Percentiles rank a stretch among this genome's conserved stretches.
phyloP scores from a whole-genome alignment of 129 eudicot genomes.

The Dittrichia graveolens region DNA sequence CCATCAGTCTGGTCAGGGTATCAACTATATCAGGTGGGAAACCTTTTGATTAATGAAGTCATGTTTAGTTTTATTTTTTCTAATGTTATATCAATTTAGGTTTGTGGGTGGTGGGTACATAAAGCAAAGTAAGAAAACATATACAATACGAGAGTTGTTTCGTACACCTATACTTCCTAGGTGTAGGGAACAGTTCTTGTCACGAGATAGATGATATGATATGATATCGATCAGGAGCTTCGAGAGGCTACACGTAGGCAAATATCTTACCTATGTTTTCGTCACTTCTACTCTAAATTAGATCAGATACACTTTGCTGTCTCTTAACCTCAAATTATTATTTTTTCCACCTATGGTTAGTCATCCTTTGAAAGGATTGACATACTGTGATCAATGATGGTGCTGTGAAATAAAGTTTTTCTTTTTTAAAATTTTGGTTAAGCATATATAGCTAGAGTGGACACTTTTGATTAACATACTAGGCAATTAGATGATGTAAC shows the following conservation, averaged over 20 bases:
- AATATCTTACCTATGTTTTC: not conserved
- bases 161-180: not conserved
- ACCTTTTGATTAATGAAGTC: conserved; percentile 17
- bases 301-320: not conserved
- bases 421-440: not conserved
- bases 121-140: conserved; percentile 8
- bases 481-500: not conserved
- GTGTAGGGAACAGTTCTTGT: conserved; percentile 13
- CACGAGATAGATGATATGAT: not conserved
- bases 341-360: not conserved
- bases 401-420: too few species aligned
- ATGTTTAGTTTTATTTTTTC: not conserved
- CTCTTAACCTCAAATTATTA: not conserved
- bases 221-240: not conserved
- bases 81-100: not conserved
- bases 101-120: not conserved
- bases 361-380: not conserved
- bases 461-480: not conserved
- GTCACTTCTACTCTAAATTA: conserved; percentile 7
- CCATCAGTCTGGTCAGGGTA: conserved; percentile 1
- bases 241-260: not conserved
- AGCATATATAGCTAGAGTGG: not conserved
- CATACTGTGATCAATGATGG: too few species aligned
- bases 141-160: conserved; percentile 4
- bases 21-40: conserved; percentile 15